These are phyloP conservation scores for Glebionis coronaria DNA, from an alignment of 129 eudicot species.

Conservation along the genomic window DNA sequence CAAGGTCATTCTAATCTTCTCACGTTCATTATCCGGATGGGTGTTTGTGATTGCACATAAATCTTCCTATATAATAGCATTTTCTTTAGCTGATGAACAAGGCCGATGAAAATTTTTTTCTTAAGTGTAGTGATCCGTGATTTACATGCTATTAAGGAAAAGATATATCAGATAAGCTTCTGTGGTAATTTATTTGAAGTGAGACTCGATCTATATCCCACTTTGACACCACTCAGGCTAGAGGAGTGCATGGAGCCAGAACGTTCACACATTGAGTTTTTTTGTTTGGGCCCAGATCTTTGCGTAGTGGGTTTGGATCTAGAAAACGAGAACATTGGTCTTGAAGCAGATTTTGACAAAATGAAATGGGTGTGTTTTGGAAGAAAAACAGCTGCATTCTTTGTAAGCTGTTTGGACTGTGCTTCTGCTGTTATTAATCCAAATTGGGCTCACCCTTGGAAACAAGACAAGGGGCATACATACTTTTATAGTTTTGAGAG, in stretches of 20 bases:
- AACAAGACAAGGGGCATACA: no score
- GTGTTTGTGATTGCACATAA: not conserved
- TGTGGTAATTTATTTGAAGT: not conserved
- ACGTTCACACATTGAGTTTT: not conserved
- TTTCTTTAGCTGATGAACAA: conserved; percentile 15
- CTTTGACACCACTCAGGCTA: not conserved
- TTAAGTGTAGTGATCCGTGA: not conserved
- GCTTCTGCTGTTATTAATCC: conserved; percentile 3
- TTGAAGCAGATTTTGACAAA: conserved; percentile 11
- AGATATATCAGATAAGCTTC: not conserved
- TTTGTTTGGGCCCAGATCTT: conserved; percentile 11
- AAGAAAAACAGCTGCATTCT: not conserved
- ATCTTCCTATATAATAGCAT: not conserved
- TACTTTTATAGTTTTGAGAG: not conserved
- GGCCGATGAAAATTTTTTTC: not conserved
- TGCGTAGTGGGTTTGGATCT: not conserved
- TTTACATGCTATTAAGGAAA: not conserved
- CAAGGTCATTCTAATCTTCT: conserved; percentile 10
- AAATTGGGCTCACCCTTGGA: conserved; percentile 8
- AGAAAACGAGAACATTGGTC: not conserved
- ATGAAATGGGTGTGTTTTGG: conserved; percentile 1
- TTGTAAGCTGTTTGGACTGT: not conserved
- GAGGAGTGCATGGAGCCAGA: not conserved
- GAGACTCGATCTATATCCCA: conserved; percentile 1
- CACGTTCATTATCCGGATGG: conserved; percentile 8